phyloP scores from a whole-genome alignment of 352 stramenopile species.

The Phytophthora meadii region DNA sequence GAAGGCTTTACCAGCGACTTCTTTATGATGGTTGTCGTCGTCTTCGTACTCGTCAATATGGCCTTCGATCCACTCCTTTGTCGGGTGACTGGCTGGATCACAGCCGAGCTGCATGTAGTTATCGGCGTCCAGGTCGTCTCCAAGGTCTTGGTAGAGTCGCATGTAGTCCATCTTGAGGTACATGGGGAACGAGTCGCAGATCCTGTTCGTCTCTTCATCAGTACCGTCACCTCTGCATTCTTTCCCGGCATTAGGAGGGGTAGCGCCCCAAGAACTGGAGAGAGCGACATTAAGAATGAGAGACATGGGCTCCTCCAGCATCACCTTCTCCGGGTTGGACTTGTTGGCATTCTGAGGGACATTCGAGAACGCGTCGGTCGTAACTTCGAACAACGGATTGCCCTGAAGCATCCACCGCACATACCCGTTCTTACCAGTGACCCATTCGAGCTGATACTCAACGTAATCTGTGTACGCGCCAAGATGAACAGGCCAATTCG shows the following conservation, averaged over 20 bases:
- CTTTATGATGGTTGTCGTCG: slow-evolving; percentile 46
- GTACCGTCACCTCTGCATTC: slow-evolving; percentile 58
- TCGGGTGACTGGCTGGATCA: slow-evolving; percentile 57
- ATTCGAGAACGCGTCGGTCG: slow-evolving; percentile 50
- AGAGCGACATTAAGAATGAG: slow-evolving; percentile 94
- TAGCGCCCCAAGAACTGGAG: slow-evolving; percentile 86
- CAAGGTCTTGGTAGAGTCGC: slow-evolving; percentile 61
- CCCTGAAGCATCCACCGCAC: slow-evolving; percentile 70
- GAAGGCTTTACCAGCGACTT: slow-evolving; percentile 52
- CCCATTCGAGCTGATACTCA: slow-evolving; percentile 76
- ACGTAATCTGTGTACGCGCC: slow-evolving; percentile 62
- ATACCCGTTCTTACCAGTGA: slow-evolving; percentile 67
- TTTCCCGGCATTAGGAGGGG: slow-evolving; percentile 53
- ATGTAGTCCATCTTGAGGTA: slow-evolving; percentile 81
- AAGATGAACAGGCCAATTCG: slow-evolving; percentile 71
- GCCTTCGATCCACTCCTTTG: slow-evolving; percentile 62
- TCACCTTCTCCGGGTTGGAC: slow-evolving; percentile 64
- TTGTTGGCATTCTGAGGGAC: slow-evolving; percentile 56
- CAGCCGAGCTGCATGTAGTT: slow-evolving; percentile 65
- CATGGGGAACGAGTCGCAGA: slow-evolving; percentile 78
- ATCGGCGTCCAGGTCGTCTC: slow-evolving; percentile 43
- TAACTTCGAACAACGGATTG: slow-evolving; percentile 63
- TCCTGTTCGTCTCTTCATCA: slow-evolving; percentile 38
- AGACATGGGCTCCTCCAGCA: slow-evolving; percentile 92
- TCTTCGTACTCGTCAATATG: slow-evolving; percentile 70